Percentiles rank a stretch among this genome's conserved stretches.
Conservation (phyloP, 2,329 filamentous ascomycete species). For the Epichloe brachyelytri region DNA sequence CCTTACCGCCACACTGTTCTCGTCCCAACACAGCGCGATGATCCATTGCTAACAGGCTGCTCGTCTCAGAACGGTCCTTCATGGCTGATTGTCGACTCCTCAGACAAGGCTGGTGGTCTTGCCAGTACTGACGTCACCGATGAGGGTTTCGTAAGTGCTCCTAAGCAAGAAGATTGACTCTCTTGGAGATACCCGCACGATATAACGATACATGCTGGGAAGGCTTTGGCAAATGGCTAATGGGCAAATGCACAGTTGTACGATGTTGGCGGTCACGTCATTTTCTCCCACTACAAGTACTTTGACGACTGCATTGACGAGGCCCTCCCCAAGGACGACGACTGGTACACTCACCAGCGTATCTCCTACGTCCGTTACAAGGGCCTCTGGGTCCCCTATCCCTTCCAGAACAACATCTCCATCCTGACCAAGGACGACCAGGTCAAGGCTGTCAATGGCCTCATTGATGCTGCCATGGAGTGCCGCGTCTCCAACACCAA, state of each 20-base stretch:
- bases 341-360: conserved; percentile 97
- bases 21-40: background rate
- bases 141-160: conserved; percentile 81
- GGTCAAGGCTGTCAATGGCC: conserved; percentile 82
- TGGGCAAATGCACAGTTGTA: conserved; percentile 55
- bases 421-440: conserved; percentile 97
- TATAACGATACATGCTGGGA: background rate
- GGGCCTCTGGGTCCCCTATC: conserved; percentile 92
- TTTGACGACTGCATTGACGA: conserved; percentile 98
- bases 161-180: background rate
- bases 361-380: conserved; percentile 99
- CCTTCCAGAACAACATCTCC: conserved; percentile 99
- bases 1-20: conserved; percentile 18
- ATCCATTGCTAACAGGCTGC: conserved; percentile 14
- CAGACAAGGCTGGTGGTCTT: conserved; percentile 85
- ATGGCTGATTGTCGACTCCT: conserved; percentile 91
- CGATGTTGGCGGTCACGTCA: conserved; percentile 96
- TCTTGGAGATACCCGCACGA: too few species aligned
- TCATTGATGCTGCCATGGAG: conserved; percentile 89
- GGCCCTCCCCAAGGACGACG: conserved; percentile 81
- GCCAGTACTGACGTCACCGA: conserved; percentile 90
- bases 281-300: conserved; percentile 99
- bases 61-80: conserved; percentile 64
- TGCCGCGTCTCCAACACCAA: conserved; percentile 78
- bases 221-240: background rate